These are phyloP conservation scores for Clarireedia sp. DNA, from an alignment of 2,329 filamentous ascomycete genomes.

Conservation along the genomic window DNA sequence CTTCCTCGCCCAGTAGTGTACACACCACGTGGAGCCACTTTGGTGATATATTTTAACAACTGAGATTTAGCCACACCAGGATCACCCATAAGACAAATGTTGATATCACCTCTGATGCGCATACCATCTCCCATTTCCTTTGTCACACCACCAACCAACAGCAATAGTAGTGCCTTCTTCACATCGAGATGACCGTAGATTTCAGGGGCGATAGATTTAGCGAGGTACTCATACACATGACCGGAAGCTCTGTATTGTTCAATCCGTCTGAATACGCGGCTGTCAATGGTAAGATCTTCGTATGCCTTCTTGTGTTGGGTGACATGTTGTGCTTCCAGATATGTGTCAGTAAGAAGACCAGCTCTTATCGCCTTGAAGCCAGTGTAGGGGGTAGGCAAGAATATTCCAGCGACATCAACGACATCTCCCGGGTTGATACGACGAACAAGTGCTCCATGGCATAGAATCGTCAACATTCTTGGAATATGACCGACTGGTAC, in stretches of 20 bases:
- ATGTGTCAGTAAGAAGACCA: slow-evolving; percentile 93
- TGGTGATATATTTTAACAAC: slow-evolving; percentile 95
- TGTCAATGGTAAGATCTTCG: slow-evolving; percentile 80
- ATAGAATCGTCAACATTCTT: slow-evolving; percentile 79
- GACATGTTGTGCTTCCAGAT: slow-evolving; percentile 88
- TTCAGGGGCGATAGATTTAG: slow-evolving; percentile 92
- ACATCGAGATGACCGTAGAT: slow-evolving; percentile 96
- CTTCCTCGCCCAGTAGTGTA: slow-evolving; percentile 78
- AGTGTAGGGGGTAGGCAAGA: slow-evolving; percentile 96
- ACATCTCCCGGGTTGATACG: slow-evolving; percentile 90
- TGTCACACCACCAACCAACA: slow-evolving; percentile 90
- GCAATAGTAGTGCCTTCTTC: slow-evolving; percentile 92
- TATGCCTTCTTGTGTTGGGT: slow-evolving; percentile 98
- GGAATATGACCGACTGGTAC: slow-evolving; percentile 97
- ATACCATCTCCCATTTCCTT: slow-evolving; percentile 98
- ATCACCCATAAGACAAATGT: slow-evolving; percentile 98
- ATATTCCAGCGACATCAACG: slow-evolving; percentile 89
- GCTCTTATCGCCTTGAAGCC: slow-evolving; percentile 96
- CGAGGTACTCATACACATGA: slow-evolving; percentile 90
- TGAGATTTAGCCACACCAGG: slow-evolving; percentile 99
- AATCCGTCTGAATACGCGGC: slow-evolving; percentile 72
- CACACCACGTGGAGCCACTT: slow-evolving; percentile 83
- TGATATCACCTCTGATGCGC: slow-evolving; percentile 98
- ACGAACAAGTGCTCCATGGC: slow-evolving; percentile 77
- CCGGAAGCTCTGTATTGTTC: slow-evolving; percentile 77